These are phyloP conservation scores for Jamesozyma rosinii DNA, from an alignment of 805 yeast species.

Conservation along the genomic window DNA sequence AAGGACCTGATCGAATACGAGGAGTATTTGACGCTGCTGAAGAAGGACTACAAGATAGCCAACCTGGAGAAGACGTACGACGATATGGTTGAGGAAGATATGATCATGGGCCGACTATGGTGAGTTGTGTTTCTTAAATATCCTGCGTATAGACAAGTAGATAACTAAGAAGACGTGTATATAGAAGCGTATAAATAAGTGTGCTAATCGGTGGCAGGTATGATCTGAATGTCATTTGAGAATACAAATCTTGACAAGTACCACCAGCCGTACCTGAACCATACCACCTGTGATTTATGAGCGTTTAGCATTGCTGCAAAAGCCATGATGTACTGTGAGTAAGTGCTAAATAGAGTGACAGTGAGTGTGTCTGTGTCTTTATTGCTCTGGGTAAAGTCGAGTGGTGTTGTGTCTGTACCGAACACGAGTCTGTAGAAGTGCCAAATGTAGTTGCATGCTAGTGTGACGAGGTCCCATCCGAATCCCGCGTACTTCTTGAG, in stretches of 20 bases:
- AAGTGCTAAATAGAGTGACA: slow-evolving; percentile 28
- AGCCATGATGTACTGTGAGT: slow-evolving; percentile 27
- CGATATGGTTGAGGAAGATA: slow-evolving; percentile 23
- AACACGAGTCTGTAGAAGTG: neutral
- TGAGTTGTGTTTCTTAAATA: too few species aligned
- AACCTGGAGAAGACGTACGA: slow-evolving; percentile 12
- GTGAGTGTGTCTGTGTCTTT: too few species aligned
- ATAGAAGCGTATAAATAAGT: neutral
- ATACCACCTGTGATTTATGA: slow-evolving; percentile 84
- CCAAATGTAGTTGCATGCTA: neutral
- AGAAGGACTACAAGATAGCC: slow-evolving; percentile 4
- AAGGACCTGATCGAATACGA: slow-evolving; percentile 7
- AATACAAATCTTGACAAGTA: slow-evolving; percentile 65
- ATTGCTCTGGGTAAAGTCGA: neutral
- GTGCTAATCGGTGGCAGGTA: neutral
- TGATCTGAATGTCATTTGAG: slow-evolving; percentile 48
- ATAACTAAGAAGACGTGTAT: neutral
- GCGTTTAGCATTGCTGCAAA: slow-evolving; percentile 72
- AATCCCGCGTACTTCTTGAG: slow-evolving; percentile 21
- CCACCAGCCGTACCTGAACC: slow-evolving; percentile 92
- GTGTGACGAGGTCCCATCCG: slow-evolving; percentile 6
- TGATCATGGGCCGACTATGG: slow-evolving; percentile 28
- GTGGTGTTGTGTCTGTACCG: neutral
- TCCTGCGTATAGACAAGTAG: too few species aligned
- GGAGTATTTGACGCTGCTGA: slow-evolving; percentile 2